Base-by-base conservation (phyloP, 164 flowering plant genomes). In the Magnolia officinalis region DNA sequence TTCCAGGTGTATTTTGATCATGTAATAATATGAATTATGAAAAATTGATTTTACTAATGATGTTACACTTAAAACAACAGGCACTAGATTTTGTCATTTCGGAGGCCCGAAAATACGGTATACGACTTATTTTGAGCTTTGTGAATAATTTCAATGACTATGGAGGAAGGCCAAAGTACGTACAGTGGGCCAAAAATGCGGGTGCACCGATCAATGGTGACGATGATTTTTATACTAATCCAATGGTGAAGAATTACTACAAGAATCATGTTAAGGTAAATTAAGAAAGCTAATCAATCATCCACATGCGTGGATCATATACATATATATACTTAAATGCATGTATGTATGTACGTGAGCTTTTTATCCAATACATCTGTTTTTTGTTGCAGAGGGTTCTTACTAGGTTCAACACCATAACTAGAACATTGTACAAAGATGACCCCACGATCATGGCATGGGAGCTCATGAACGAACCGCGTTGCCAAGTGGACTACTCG, bases 381-480 rank as follows among this genome's bases (percentile, higher is more conserved):
- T 37, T 37, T 37, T 2, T 73, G 19, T 6, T 84, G 75, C 82
- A 84, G 84, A 84, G 58, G 37, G 81, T 81, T 23, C 45, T 84
- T 18, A 84, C 84, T 18, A 76, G 86, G 77, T 49, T 75, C 50
- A 84, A 84, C 78, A 81, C 81, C 31, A 37, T 81, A 21, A 79
- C 81, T 58, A 76, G 26, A 31, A 74, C 67, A 2, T 68, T 72
- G 21, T 81, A 84, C 23, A 81, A 79, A 72, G 86, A 84, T 69
- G 82, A 84, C 23, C 76, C 84, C 19, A 78, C 84, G 0, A 75
- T 84, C 31, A 84, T 84, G 84, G 82, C 86, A 18, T 84, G 84
- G 84, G 86, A 84, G 72, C 84, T 84, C 66, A 84, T 84, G 31
- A 84, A 84, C 26, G 86, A 84, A 73, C 86, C 86, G 24, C 84